Base-by-base conservation (phyloP, 306 rosid species). In the Casuarina equisetifolia region DNA sequence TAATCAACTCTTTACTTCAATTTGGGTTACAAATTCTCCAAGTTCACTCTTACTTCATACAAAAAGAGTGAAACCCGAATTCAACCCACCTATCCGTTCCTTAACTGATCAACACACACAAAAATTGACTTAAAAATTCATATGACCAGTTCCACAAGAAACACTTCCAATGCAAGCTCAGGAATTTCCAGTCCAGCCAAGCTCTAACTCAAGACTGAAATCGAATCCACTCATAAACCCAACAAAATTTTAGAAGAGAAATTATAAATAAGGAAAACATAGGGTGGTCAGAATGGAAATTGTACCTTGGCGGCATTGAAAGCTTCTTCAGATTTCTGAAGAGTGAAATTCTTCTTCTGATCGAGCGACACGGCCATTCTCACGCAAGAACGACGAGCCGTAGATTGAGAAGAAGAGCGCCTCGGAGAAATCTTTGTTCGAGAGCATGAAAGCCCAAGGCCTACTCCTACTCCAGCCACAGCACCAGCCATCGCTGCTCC, bases 241-340 rank as follows among this genome's bases (percentile, higher is more conserved):
- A 15, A 13, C n/a, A 39, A 36, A 40, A 11, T 36, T 9, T 4
- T 11, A 63, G 11, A 13, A 13, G 6, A 1, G 35, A 3, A 49
- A 17, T 6, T 4, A 1, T 9, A 25, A 13, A 13, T 32, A 5
- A 6, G 2, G 36, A 11, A 44, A 49, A 13, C n/a, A 20, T 35
- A 70, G 52, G 36, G 48, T 13, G 13, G 67, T 13, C 1, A 50
- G 75, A 9, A 25, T 19, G 48, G 69, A 42, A 10, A 81, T 4
- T 36, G 51, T 74, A 93, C 98, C 93, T 92, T 90, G 73, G 99
- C 98, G 5, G 90, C 93, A 72, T 91, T 80, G 87, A 95, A 92
- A 71, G 97, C 98, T 81, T 91, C 91, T 78, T 92, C 89, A 3
- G 99, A 95, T 55, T 95, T 95, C 25, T 84, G 73, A n/a, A 92